Percentiles rank a stretch among this genome's conserved stretches.
These are phyloP conservation scores for Debaryomyces singareniensis DNA, from an alignment of 1,139 yeast species.

Conservation along the genomic window DNA sequence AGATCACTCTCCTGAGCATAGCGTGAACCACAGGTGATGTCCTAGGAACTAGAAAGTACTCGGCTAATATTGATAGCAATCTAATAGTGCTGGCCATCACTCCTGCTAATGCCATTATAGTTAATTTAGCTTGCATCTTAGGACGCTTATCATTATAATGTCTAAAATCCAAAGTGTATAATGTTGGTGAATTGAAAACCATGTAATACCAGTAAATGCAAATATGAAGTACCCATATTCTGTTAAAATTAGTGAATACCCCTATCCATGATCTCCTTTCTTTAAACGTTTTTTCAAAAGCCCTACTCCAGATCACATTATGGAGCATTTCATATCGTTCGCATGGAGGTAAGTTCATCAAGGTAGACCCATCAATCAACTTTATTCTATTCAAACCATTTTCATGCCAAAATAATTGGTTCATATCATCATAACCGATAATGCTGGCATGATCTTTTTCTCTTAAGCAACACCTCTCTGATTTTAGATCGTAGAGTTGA, in stretches of 20 bases:
- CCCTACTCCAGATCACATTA: slow-evolving; percentile 44
- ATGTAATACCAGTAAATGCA: slow-evolving; percentile 81
- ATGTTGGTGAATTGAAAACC: slow-evolving; percentile 67
- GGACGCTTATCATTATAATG: slow-evolving; percentile 44
- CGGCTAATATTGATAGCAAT: slow-evolving; percentile 36
- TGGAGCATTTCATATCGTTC: slow-evolving; percentile 41
- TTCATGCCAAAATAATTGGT: slow-evolving; percentile 56
- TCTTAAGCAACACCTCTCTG: slow-evolving; percentile 31
- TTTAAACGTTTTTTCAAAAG: slow-evolving; percentile 47
- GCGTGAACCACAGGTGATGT: slow-evolving; percentile 51
- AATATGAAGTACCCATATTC: slow-evolving; percentile 79
- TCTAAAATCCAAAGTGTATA: slow-evolving; percentile 51
- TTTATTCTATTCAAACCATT: slow-evolving; percentile 42
- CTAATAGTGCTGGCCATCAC: slow-evolving; percentile 39
- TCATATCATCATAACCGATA: slow-evolving; percentile 61
- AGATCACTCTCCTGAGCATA: slow-evolving; percentile 23
- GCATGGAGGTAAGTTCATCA: slow-evolving; percentile 38
- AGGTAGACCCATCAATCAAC: slow-evolving; percentile 26
- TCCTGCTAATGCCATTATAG: slow-evolving; percentile 49
- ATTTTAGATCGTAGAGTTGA: slow-evolving; percentile 41
- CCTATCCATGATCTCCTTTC: slow-evolving; percentile 77
- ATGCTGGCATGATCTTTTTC: slow-evolving; percentile 49
- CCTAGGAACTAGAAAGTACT: slow-evolving; percentile 46
- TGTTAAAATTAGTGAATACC: slow-evolving; percentile 65
- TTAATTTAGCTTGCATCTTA: slow-evolving; percentile 35